Evolutionary conservation across 106 monocot species (phyloP).

Genomic region (Dendrobium catenatum): DNA sequence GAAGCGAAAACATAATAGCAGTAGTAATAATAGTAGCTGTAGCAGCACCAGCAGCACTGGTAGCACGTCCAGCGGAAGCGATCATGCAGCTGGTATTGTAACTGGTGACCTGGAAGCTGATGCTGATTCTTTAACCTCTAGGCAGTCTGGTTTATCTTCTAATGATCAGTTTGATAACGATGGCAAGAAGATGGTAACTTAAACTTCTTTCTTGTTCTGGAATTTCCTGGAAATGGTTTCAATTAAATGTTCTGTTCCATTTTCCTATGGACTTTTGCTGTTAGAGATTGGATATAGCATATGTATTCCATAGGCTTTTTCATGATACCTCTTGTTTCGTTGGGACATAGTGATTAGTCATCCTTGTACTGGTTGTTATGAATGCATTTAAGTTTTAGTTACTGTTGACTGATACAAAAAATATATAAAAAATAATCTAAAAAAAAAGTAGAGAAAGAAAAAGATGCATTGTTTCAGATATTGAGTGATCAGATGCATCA

Average conservation of each 20-base stretch:
- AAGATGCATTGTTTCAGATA: too few species aligned
- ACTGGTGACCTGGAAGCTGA: constrained; percentile 77
- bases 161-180: constrained; percentile 56
- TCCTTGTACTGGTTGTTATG: background rate
- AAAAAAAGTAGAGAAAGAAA: too few species aligned
- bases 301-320: background rate
- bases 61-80: constrained; percentile 77
- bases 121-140: constrained; percentile 71
- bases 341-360: background rate
- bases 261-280: constrained; percentile 1
- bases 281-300: background rate
- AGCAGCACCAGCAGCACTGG: constrained; percentile 91
- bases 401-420: background rate
- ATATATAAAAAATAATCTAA: too few species aligned
- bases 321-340: background rate
- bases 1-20: constrained; percentile 37
- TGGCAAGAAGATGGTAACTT: constrained; percentile 49
- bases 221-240: background rate
- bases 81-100: constrained; percentile 23
- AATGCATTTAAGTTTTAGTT: background rate
- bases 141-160: constrained; percentile 57
- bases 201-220: background rate
- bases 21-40: constrained; percentile 52
- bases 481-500: too few species aligned
- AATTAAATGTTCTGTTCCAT: background rate